phyloP scores from a whole-genome alignment of 192 early-diverging fungal species.

The Umbelopsis isabellina region DNA sequence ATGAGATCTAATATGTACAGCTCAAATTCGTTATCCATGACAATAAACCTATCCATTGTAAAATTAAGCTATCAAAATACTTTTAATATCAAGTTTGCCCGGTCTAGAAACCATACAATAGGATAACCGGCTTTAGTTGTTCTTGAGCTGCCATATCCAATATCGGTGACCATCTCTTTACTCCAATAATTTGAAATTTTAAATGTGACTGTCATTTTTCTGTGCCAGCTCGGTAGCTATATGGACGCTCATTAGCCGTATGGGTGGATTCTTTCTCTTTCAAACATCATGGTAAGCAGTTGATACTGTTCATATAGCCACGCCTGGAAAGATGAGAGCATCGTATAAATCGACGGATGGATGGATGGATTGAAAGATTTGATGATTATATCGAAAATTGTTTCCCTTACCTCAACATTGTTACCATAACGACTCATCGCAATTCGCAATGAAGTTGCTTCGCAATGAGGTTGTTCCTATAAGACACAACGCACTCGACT shows the following conservation, averaged over 20 bases:
- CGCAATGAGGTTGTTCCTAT: slow-evolving; percentile 1
- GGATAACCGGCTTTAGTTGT: too few species aligned
- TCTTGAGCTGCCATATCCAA: too few species aligned
- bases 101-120: too few species aligned
- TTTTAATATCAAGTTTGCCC: too few species aligned
- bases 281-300: slow-evolving; percentile 38
- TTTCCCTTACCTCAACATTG: background rate
- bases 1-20: too few species aligned
- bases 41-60: too few species aligned
- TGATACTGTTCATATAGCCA: background rate
- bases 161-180: too few species aligned
- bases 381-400: background rate
- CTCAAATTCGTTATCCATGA: too few species aligned
- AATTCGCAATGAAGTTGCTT: background rate
- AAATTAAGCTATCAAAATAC: too few species aligned
- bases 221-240: background rate
- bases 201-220: slow-evolving; percentile 19
- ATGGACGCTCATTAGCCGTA: too few species aligned
- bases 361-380: slow-evolving; percentile 25
- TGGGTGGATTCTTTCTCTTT: slow-evolving; percentile 29
- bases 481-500: too few species aligned
- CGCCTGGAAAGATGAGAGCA: background rate
- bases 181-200: too few species aligned
- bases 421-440: background rate
- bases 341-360: slow-evolving; percentile 10